These are phyloP conservation scores for Quercus phellos DNA, from an alignment of 331 rosid genomes.

Conservation along the genomic window DNA sequence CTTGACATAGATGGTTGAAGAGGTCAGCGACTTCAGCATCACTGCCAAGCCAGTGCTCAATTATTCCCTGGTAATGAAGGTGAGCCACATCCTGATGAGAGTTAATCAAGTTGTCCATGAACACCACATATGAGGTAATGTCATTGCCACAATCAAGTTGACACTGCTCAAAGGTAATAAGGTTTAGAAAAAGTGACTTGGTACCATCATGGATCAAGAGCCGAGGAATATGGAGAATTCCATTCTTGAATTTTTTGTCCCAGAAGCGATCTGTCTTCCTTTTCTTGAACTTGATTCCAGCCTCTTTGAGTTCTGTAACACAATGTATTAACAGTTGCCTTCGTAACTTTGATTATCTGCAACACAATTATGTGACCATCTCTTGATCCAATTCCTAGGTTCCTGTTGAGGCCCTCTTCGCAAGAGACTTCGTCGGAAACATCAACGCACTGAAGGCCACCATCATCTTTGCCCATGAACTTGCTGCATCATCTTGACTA, in stretches of 20 bases:
- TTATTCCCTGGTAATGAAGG: conserved; percentile 74
- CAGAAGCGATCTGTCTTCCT: conserved; percentile 78
- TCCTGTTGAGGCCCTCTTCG: conserved; percentile 48
- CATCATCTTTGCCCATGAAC: conserved; percentile 70
- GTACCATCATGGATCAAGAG: conserved; percentile 84
- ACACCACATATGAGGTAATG: conserved; percentile 66
- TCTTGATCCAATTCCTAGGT: conserved; percentile 63
- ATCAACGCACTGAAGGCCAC: conserved; percentile 76
- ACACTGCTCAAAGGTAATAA: conserved; percentile 81
- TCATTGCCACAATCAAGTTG: conserved; percentile 77
- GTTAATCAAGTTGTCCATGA: conserved; percentile 91
- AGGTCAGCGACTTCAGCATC: conserved; percentile 79
- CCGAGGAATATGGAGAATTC: conserved; percentile 54
- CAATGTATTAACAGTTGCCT: conserved; percentile 74
- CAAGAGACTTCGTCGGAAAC: conserved; percentile 64
- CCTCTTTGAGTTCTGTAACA: conserved; percentile 72
- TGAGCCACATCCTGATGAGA: conserved; percentile 74
- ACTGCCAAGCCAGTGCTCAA: conserved; percentile 93
- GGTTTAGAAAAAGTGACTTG: conserved; percentile 72
- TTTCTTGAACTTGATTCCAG: conserved; percentile 75
- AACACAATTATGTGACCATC: conserved; percentile 54
- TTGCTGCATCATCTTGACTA: conserved; percentile 54
- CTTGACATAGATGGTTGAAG: conserved; percentile 77
- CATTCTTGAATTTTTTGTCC: conserved; percentile 64
- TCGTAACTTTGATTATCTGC: conserved; percentile 50